phyloP scores from a whole-genome alignment of 2,329 filamentous ascomycete genomes.

The Exophiala sideris region DNA sequence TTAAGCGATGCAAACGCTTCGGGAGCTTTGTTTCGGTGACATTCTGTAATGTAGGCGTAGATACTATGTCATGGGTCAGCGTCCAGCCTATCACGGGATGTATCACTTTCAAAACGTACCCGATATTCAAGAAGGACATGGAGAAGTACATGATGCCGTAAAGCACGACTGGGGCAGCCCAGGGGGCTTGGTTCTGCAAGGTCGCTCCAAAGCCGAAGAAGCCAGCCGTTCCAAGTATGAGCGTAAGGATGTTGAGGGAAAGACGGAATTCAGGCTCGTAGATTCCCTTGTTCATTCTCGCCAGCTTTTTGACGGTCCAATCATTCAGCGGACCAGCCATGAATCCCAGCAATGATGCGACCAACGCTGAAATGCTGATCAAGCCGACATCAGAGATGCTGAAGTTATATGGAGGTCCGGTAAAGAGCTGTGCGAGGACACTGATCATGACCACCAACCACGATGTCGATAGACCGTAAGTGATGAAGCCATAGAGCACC shows the following conservation, averaged over 20 bases:
- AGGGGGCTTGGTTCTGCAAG: constrained; percentile 14
- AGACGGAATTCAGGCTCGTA: constrained; percentile 42
- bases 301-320: constrained; percentile 35
- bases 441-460: constrained; percentile 26
- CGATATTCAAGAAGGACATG: constrained; percentile 24
- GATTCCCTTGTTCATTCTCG: constrained; percentile 42
- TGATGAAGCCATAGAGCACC: constrained; percentile 33
- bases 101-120: constrained; percentile 1
- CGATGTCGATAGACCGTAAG: constrained; percentile 22
- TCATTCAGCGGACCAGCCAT: constrained; percentile 32
- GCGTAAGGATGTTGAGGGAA: constrained; percentile 14
- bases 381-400: constrained; percentile 29
- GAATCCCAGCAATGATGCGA: constrained; percentile 13
- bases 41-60: constrained; percentile 37
- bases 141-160: constrained; percentile 26
- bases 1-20: constrained; percentile 31
- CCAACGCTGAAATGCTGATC: constrained; percentile 18
- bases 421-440: constrained; percentile 33
- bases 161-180: constrained; percentile 15
- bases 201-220: constrained; percentile 41
- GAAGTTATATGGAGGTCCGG: constrained; percentile 33
- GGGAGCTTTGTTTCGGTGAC: constrained; percentile 34
- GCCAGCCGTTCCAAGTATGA: constrained; percentile 18
- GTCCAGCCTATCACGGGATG: not conserved
- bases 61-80: constrained; percentile 13